These are phyloP conservation scores for Triticum turgidum DNA, from an alignment of 176 grass and related monocot species.

Conservation along the genomic window DNA sequence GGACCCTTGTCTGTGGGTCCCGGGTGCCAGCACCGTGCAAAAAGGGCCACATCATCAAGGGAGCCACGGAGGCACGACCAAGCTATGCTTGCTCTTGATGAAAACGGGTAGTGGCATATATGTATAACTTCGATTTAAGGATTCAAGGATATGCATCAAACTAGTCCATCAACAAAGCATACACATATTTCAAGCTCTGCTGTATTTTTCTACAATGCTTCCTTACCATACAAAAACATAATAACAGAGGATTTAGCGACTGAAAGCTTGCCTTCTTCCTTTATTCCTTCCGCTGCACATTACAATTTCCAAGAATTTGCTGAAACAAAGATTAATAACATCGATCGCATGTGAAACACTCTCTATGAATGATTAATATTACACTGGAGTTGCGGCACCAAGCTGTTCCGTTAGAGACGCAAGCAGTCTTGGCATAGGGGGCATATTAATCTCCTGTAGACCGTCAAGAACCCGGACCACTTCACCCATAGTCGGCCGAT, in stretches of 20 bases:
- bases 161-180: not conserved
- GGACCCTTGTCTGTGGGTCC: not conserved
- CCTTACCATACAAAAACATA: not conserved
- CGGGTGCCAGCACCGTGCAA: not conserved
- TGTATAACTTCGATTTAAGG: not conserved
- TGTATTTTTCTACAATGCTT: not conserved
- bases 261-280: too few species aligned
- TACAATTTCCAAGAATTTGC: not conserved
- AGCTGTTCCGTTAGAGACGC: too few species aligned
- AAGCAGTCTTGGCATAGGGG: too few species aligned
- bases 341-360: too few species aligned
- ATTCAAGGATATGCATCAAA: not conserved
- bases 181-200: not conserved
- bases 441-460: too few species aligned
- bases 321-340: not conserved
- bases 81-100: not conserved
- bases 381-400: too few species aligned
- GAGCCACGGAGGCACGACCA: not conserved
- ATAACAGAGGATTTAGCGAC: too few species aligned
- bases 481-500: too few species aligned
- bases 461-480: too few species aligned
- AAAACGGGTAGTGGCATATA: not conserved
- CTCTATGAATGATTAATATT: too few species aligned
- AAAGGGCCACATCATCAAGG: not conserved
- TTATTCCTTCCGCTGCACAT: not conserved